Percentiles rank a stretch among this genome's conserved stretches.
Evolutionary conservation across 2,329 filamentous ascomycete genomes (phyloP).

Genomic region (Teratosphaeria epicoccoides): DNA sequence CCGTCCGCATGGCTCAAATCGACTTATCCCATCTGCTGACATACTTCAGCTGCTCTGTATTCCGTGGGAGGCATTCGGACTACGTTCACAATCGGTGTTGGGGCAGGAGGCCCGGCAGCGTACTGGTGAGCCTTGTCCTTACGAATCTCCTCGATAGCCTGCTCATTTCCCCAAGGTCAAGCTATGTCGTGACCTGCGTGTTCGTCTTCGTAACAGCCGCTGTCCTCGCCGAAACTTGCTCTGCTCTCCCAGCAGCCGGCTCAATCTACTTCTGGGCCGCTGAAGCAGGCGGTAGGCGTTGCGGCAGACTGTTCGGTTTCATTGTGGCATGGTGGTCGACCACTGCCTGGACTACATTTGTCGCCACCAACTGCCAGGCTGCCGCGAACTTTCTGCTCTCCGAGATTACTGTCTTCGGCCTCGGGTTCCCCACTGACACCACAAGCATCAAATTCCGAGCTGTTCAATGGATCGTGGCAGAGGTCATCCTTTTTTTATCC

Average conservation of each 20-base stretch:
- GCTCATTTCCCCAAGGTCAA: constrained; percentile 37
- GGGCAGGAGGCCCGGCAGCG: constrained; percentile 49
- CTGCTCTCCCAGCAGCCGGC: constrained; percentile 47
- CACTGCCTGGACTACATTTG: constrained; percentile 48
- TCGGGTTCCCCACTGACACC: constrained; percentile 45
- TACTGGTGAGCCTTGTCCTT: constrained; percentile 40
- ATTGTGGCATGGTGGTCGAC: constrained; percentile 56
- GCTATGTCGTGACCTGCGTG: constrained; percentile 48
- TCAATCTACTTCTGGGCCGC: constrained; percentile 55
- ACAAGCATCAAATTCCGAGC: constrained; percentile 47
- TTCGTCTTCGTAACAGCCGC: constrained; percentile 53
- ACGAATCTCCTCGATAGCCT: neutral
- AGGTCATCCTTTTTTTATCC: constrained; percentile 32
- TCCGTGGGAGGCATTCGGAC: constrained; percentile 49
- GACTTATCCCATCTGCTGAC: neutral
- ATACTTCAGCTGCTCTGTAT: constrained; percentile 45
- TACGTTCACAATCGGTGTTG: constrained; percentile 53
- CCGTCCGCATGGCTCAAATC: constrained; percentile 8
- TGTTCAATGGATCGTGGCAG: constrained; percentile 50
- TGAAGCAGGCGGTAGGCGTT: constrained; percentile 45
- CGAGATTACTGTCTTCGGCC: constrained; percentile 47
- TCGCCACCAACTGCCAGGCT: constrained; percentile 26
- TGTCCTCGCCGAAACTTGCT: constrained; percentile 51
- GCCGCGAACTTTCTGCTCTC: constrained; percentile 31
- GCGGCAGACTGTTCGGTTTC: constrained; percentile 47